phyloP scores from a whole-genome alignment of 148 eudicot species.

The Pouteria glomerata region DNA sequence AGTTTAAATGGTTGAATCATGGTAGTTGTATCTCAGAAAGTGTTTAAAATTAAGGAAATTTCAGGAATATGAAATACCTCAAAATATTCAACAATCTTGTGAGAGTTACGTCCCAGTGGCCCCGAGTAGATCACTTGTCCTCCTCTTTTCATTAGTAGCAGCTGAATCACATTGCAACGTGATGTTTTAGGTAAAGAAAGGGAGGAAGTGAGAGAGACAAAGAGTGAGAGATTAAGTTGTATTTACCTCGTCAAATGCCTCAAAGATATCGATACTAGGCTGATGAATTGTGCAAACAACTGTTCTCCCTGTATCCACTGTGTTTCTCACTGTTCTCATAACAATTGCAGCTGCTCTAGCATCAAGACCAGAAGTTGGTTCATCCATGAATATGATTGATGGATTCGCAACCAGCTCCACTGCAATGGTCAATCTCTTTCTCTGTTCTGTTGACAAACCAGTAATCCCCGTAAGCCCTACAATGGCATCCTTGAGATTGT shows the following conservation, averaged over 20 bases:
- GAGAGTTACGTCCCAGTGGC: slow-evolving; percentile 40
- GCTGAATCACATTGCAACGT: slow-evolving; percentile 3
- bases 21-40: background rate
- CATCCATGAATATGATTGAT: slow-evolving; percentile 57
- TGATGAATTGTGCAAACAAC: slow-evolving; percentile 58
- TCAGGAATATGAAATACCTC: slow-evolving; percentile 24
- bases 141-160: slow-evolving; percentile 35
- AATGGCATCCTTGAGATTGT: slow-evolving; percentile 37
- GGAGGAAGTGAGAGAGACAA: background rate
- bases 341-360: slow-evolving; percentile 60
- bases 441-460: slow-evolving; percentile 50
- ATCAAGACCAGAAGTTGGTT: slow-evolving; percentile 54
- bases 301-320: slow-evolving; percentile 48
- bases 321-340: slow-evolving; percentile 50
- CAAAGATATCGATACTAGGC: slow-evolving; percentile 55
- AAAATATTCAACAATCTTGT: slow-evolving; percentile 32
- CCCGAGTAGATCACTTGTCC: slow-evolving; percentile 41
- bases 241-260: slow-evolving; percentile 54
- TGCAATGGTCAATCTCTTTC: slow-evolving; percentile 51
- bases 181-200: background rate
- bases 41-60: background rate
- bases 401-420: slow-evolving; percentile 58
- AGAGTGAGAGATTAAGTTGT: background rate
- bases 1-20: background rate
- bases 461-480: slow-evolving; percentile 46